These are phyloP conservation scores for Gelatoporia subvermispora DNA, from an alignment of 768 basidiomycete genomes.

Conservation along the genomic window DNA sequence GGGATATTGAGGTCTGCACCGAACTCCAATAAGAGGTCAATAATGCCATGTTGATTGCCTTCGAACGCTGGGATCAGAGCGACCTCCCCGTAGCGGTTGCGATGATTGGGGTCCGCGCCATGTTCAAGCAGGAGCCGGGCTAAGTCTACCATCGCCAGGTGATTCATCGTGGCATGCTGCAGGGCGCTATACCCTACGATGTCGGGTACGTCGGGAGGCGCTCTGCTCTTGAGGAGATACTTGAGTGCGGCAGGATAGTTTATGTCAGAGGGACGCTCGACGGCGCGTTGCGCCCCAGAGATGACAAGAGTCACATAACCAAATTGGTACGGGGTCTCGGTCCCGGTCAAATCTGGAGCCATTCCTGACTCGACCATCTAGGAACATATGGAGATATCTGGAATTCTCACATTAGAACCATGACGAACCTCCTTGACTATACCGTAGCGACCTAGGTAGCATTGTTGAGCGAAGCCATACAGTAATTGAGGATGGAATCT, in stretches of 20 bases:
- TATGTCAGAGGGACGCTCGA: constrained; percentile 1
- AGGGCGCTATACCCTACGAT: constrained; percentile 47
- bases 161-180: constrained; percentile 36
- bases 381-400: too few species aligned
- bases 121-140: constrained; percentile 35
- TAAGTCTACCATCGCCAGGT: constrained; percentile 17
- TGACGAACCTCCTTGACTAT: constrained; percentile 1
- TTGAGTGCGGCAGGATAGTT: constrained; percentile 33
- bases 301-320: constrained; percentile 13
- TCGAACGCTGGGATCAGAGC: constrained; percentile 24
- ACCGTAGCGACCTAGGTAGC: constrained; percentile 5
- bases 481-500: constrained; percentile 1
- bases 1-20: constrained; percentile 39
- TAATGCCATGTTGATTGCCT: constrained; percentile 3
- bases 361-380: constrained; percentile 8
- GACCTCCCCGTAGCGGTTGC: constrained; percentile 44
- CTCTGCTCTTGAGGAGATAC: constrained; percentile 38
- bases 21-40: constrained; percentile 46
- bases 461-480: constrained; percentile 7
- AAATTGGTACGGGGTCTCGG: constrained; percentile 16
- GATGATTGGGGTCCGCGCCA: constrained; percentile 46
- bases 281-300: constrained; percentile 12
- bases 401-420: not conserved
- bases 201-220: constrained; percentile 37
- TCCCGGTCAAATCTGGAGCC: constrained; percentile 12